A percentile compares a stretch with the other conserved stretches of the same genome.
Evolutionary conservation across 768 basidiomycete genomes (phyloP).

Genomic region (Fomitopsis serialis): DNA sequence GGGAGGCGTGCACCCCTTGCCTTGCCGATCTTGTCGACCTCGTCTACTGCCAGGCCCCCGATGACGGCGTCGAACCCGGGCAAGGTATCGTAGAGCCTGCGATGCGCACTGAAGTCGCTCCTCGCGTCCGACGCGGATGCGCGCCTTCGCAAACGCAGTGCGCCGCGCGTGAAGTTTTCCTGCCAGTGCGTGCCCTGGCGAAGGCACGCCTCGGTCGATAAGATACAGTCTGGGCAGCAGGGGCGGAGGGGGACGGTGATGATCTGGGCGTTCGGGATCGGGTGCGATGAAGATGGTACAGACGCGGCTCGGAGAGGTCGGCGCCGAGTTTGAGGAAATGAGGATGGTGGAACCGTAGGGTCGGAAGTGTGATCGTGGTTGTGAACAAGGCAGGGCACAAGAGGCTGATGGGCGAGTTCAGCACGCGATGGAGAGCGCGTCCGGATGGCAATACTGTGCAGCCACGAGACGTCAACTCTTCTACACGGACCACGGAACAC

Average conservation of each 20-base stretch:
- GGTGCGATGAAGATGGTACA: conserved; percentile 13
- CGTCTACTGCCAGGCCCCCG: conserved; percentile 42
- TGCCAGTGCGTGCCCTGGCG: conserved; percentile 54
- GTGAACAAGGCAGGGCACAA: conserved; percentile 51
- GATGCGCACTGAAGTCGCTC: conserved; percentile 9
- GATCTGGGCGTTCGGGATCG: conserved; percentile 34
- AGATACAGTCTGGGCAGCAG: conserved; percentile 63
- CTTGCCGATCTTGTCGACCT: conserved; percentile 37
- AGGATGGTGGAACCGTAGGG: conserved; percentile 7
- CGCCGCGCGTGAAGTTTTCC: conserved; percentile 59
- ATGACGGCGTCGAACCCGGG: conserved; percentile 28
- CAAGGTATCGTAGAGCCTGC: conserved; percentile 15
- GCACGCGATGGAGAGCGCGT: conserved; percentile 34
- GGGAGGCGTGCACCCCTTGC: neutral
- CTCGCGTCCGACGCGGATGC: conserved; percentile 18
- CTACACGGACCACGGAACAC: neutral
- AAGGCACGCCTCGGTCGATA: conserved; percentile 51
- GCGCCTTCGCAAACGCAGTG: conserved; percentile 47
- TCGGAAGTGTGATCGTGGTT: conserved; percentile 11
- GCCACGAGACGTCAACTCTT: neutral
- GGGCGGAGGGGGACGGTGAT: conserved; percentile 63
- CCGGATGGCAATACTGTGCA: conserved; percentile 15
- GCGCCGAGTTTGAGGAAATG: conserved; percentile 17
- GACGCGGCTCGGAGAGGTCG: conserved; percentile 14
- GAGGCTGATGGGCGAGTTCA: conserved; percentile 24